A percentile compares a stretch with the other conserved stretches of the same genome.
Evolutionary conservation across 2,329 filamentous ascomycete genomes (phyloP).

Genomic region (Pochonia chlamydosporia): DNA sequence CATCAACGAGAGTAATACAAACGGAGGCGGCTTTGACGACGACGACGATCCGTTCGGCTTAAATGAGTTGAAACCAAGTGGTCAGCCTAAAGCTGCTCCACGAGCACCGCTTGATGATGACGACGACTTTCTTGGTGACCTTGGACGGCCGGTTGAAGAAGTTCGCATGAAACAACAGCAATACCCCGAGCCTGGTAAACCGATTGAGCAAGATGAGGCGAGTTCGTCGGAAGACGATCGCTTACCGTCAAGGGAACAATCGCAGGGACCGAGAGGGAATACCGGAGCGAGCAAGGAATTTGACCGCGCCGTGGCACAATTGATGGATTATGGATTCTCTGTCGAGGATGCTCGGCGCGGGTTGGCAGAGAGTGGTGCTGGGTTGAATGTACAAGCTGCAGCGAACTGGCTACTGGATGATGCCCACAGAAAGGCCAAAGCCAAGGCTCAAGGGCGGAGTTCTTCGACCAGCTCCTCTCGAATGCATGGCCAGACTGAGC

Average conservation of each 20-base stretch:
- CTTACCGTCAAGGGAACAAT: constrained; percentile 8
- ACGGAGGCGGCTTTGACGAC: constrained; percentile 44
- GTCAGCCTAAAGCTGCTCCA: constrained; percentile 19
- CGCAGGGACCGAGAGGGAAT: constrained; percentile 16
- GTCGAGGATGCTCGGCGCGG: constrained; percentile 77
- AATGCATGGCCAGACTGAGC: constrained; percentile 1
- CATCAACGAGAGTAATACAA: background rate
- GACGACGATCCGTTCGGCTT: constrained; percentile 90
- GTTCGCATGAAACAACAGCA: constrained; percentile 32
- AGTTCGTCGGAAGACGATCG: constrained; percentile 39
- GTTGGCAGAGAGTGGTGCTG: constrained; percentile 72
- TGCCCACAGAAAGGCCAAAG: constrained; percentile 77
- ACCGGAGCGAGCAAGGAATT: constrained; percentile 35
- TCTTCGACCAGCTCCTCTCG: constrained; percentile 20
- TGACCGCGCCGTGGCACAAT: constrained; percentile 76
- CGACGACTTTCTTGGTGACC: constrained; percentile 60
- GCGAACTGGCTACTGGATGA: constrained; percentile 88
- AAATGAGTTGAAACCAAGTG: constrained; percentile 48
- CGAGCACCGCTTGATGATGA: constrained; percentile 40
- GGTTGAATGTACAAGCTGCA: constrained; percentile 76
- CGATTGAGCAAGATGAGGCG: constrained; percentile 45
- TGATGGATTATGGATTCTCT: constrained; percentile 93
- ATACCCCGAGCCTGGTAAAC: constrained; percentile 42
- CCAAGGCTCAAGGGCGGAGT: constrained; percentile 55
- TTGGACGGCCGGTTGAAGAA: constrained; percentile 60